Evolutionary conservation across 768 basidiomycete species (phyloP), one percentile per base, ranked within the genome.

Genomic region (Boletus rufocinnamomeus): DNA sequence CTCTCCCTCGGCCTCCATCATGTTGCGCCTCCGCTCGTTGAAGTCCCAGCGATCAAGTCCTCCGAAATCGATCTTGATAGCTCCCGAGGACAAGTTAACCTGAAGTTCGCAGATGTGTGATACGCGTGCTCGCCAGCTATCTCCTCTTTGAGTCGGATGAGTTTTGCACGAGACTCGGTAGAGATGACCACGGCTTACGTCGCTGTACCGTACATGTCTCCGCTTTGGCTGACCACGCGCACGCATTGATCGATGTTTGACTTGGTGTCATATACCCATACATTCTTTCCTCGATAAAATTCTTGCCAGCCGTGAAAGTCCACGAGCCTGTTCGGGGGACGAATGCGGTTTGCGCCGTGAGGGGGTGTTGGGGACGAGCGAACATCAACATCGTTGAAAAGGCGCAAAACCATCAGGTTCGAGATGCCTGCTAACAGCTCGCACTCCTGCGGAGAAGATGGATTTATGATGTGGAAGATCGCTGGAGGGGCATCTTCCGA

Each of bases 101-200:
- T 91, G 89, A 38, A 92, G 76, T 70, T 91, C 89, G 59, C 80
- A 82, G 7, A 92, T 82, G 66, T 89, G 88, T 25, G 84, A 76
- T 2, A 80, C 87, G 48, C 85, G 78, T 13, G 86, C 86, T 21
- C 91, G 83, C 89, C 90, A 93, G 63, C 89, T 93, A 66, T 93
- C 91, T 23, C 83, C 91, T 37, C 91, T 93, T 69, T 10, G 34
- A 30, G 32, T 43, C 57, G n/a, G 38, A 60, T 67, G 35, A 57
- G 52, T 49, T 43, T 51, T 17, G 25, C 30, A 19, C 9, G 27
- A 32, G 21, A 23, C 25, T 40, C 30, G 27, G 6, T 34, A 28
- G 21, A 34, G 44, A 49, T 27, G 40, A 25, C 9, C 17, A n/a
- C 9, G 6, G 28, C 87, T 71, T 68, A 90, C 89, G 89, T 89